Evolutionary conservation across 2,329 filamentous ascomycete genomes (phyloP), one percentile per base, ranked within the genome.

Genomic region (Scedosporium aurantiacum): DNA sequence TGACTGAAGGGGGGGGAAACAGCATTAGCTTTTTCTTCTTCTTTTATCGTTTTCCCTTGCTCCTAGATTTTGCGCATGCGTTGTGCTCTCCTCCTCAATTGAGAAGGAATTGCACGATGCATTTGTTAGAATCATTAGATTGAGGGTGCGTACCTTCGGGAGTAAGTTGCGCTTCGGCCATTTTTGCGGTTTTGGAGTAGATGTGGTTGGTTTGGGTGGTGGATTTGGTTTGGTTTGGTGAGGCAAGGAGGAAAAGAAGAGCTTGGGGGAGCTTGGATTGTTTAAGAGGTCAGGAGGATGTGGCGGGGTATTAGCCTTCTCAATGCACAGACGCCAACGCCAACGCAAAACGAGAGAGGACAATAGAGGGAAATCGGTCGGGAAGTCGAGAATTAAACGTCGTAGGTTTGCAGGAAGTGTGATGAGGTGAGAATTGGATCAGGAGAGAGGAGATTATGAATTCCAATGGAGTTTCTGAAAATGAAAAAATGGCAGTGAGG

Each of bases 1-100:
- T 89, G 69, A 99, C 94, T 97, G 70, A 63, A 12, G 55, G 55
- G 45, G 60, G 21, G 28, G 50, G 21, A 54, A 14, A 6, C 6
- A 4, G 18, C 23, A 12, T 23, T 54, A 23, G 50, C 50, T 12
- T 54, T 47, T 23, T 18, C 6, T 3, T 47, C 43, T 10, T 47
- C 5, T 14, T 18, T 16, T 3, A 7, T 23, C 37, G 16, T 41
- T 41, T 7, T 16, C 2, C 2, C 7, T 41, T 60, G 32, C 32
- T 37, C 32, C 32, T 37, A 10, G 32, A 37, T 37, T 37, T 37
- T 37, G 10, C 32, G 32, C 8, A 12, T 37, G 32, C 32, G 32
- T 10, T 37, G 10, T 37, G 32, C 32, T 12, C 10, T 37, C 10
- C 10, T 12, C 32, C 10, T 37, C 32, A 37, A 37, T 37, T 47